These are phyloP conservation scores for Fusarium albosuccineum DNA, from an alignment of 2,329 filamentous ascomycete species.

Conservation along the genomic window DNA sequence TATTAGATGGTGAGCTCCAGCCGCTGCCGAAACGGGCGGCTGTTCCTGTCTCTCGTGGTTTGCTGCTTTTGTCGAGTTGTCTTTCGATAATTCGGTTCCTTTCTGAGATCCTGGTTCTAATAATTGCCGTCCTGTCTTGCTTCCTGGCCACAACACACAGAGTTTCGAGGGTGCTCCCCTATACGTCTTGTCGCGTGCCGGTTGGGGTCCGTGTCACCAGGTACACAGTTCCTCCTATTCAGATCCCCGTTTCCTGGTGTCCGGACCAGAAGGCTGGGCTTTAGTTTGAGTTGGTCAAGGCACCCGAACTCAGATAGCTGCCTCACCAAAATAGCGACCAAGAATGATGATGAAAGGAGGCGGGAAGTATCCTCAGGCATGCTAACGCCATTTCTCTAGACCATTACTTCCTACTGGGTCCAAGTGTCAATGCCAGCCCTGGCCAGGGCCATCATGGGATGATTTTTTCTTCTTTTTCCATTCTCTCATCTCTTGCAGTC, in stretches of 20 bases:
- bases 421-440: constrained; percentile 16
- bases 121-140: constrained; percentile 2
- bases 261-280: constrained; percentile 10
- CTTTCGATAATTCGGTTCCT: constrained; percentile 20
- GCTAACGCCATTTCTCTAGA: constrained; percentile 1
- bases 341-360: constrained; percentile 11
- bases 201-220: constrained; percentile 15
- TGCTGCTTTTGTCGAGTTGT: constrained; percentile 32
- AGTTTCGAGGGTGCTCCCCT: constrained; percentile 4
- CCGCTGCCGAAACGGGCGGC: constrained; percentile 7
- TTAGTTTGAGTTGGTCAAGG: background rate
- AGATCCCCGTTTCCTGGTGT: constrained; percentile 6
- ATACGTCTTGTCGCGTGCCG: constrained; percentile 26
- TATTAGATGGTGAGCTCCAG: constrained; percentile 29
- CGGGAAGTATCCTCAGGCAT: constrained; percentile 1
- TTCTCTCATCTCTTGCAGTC: constrained; percentile 31
- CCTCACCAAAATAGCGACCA: background rate
- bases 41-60: constrained; percentile 15
- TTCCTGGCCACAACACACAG: background rate
- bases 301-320: background rate
- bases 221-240: constrained; percentile 9
- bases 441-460: constrained; percentile 25
- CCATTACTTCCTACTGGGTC: constrained; percentile 5
- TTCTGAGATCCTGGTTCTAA: constrained; percentile 12
- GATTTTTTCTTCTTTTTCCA: constrained; percentile 16